Base-by-base conservation (phyloP, 1,284 basidiomycete genomes). In the Apiotrichum gracile region DNA sequence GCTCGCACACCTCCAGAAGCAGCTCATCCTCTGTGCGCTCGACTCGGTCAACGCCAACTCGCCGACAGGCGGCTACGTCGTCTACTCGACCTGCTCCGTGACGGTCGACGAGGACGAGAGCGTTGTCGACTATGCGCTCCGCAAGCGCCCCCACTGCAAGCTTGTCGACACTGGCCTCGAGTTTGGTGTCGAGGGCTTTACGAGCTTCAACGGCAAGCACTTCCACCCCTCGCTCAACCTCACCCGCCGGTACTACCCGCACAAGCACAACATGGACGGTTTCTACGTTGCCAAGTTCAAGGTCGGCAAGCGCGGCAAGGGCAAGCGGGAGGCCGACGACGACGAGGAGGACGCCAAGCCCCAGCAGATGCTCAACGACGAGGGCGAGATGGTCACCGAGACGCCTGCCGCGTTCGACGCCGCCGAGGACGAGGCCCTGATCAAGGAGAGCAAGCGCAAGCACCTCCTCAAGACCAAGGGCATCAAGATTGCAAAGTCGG, bases 241-340 rank as follows among this genome's bases (percentile, higher is more conserved):
- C 62, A 93, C 93, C n/a, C 78, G 90, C 62, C 79, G 92, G 63
- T 76, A 71, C 61, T 75, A 75, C 62, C 74, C 74, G 19, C 73
- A 75, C 59, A 76, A 75, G 56, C 73, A 76, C 62, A 76, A 76
- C 64, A 74, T 98, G 88, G 96, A 99, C 74, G 96, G 96, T 3
- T 99, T 99, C 81, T 99, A 85, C 74, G 92, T 98, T 51, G 93
- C 94, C 61, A 98, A 98, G 77, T 89, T 99, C 80, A 96, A 91
- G 76, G 85, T 98, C 22, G 86, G 85, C 70, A 87, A 83, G 75
- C 81, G 85, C 56, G 71, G 76, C 47, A 92, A 89, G 77, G 69
- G 67, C 47, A 68, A 65, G 51, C 62, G 64, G 19, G 68, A 66
- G 22, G 75, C 74, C 21, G 72, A 68, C n/a, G 72, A 70, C 19